Percentiles rank a stretch among this genome's conserved stretches.
Conservation (phyloP, 2,329 filamentous ascomycete species). For the Cordyceps pruinosa region DNA sequence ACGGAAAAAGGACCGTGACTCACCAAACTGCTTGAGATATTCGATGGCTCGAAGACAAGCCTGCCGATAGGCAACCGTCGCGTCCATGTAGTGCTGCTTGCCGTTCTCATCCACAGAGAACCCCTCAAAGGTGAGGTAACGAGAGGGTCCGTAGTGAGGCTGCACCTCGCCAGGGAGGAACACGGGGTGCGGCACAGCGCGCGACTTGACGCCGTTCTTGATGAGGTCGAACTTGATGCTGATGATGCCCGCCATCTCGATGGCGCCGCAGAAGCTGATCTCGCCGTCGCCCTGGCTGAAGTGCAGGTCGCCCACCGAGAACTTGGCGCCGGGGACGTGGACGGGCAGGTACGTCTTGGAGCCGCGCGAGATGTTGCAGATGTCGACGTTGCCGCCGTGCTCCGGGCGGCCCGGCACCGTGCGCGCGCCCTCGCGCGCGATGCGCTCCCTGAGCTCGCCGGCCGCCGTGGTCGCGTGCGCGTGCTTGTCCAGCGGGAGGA, state of each 20-base stretch:
- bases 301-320: slow-evolving; percentile 82
- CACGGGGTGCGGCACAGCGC: slow-evolving; percentile 75
- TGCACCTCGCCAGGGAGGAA: slow-evolving; percentile 84
- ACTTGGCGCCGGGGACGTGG: slow-evolving; percentile 80
- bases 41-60: slow-evolving; percentile 54
- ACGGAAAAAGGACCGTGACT: background rate
- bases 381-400: slow-evolving; percentile 86
- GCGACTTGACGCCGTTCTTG: slow-evolving; percentile 67
- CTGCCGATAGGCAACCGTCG: slow-evolving; percentile 80
- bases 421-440: slow-evolving; percentile 71
- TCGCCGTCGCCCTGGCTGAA: slow-evolving; percentile 87
- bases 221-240: slow-evolving; percentile 86
- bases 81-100: slow-evolving; percentile 84
- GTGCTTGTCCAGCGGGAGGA: slow-evolving; percentile 65
- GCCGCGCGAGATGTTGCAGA: slow-evolving; percentile 76
- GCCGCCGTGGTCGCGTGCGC: slow-evolving; percentile 64
- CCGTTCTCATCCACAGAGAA: slow-evolving; percentile 85
- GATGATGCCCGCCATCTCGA: slow-evolving; percentile 89
- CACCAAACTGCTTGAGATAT: slow-evolving; percentile 30
- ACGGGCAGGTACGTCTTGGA: slow-evolving; percentile 82
- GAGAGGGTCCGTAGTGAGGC: slow-evolving; percentile 76
- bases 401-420: slow-evolving; percentile 82
- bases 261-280: slow-evolving; percentile 82
- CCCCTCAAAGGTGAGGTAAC: slow-evolving; percentile 77
- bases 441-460: slow-evolving; percentile 52